Evolutionary conservation across 257 asterid species (phyloP), one percentile per base, ranked within the genome.

Genomic region (Salvia rosmarinus): DNA sequence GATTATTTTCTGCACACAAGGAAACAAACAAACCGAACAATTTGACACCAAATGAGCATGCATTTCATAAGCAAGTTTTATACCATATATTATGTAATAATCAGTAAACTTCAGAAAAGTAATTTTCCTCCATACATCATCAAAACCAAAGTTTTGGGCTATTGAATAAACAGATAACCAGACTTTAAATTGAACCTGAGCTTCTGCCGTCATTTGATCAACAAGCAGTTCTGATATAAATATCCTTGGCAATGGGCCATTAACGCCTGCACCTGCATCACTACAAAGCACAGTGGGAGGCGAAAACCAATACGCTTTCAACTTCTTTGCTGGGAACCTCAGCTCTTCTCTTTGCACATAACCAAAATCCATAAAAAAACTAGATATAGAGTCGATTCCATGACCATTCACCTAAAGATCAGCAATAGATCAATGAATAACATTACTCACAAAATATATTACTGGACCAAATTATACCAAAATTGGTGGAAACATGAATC

Each of bases 201-300:
- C 86, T 75, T 86, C 85, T 0, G 87, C 84, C 47, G 86, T 82
- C 88, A 95, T 77, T 68, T 91, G 93, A 86, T 91, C 96, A 61
- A 95, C 99, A 72, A 91, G 88, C 76, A 95, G 95, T 74, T 95
- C 98, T 7, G 99, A 91, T 79, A 95, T 89, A 75, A 91, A 95
- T 75, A 95, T 88, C 85, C 99, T 87, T 12, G 99, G 99, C 50
- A 91, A 83, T 23, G 98, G 98, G 20, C 98, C 98, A 50, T 83
- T 46, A 75, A 85, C 85, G 46, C 96, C 86, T 19, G 63, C 72
- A 46, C 93, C 93, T 32, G 19, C 75, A 71, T 67, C 73, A 6
- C 82, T 72, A 70, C 43, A 35, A 54, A 66, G 71, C 54, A 68
- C 43, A 20, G 43, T 32, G 0, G 96, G 96, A 14, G 99, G 98